Conservation (phyloP, 2,329 filamentous ascomycete species). For the Lasiodiplodia sp. region DNA sequence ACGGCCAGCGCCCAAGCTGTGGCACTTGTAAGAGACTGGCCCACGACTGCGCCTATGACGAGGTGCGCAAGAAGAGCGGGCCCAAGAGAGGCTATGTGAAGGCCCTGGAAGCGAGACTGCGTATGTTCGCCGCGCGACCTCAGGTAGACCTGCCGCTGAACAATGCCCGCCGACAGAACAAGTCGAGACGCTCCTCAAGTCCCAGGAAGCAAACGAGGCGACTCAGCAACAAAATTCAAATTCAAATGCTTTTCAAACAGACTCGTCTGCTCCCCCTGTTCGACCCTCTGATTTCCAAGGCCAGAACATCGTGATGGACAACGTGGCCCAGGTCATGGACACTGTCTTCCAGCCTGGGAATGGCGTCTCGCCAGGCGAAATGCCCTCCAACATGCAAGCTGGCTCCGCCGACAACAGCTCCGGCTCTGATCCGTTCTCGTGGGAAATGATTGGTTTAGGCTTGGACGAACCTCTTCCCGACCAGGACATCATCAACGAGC, state of each 20-base stretch:
- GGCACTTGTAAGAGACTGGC: constrained; percentile 87
- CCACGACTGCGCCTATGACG: constrained; percentile 89
- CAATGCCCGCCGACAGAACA: constrained; percentile 68
- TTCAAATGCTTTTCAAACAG: neutral
- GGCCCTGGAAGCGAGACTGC: constrained; percentile 87
- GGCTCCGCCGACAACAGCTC: constrained; percentile 4
- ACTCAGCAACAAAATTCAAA: constrained; percentile 32
- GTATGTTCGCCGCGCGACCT: constrained; percentile 60
- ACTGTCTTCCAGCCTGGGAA: neutral
- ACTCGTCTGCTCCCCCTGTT: neutral
- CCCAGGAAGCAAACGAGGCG: constrained; percentile 64
- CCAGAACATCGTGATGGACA: constrained; percentile 12
- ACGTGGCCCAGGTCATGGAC: constrained; percentile 14
- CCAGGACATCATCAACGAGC: constrained; percentile 81
- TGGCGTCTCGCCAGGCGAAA: neutral
- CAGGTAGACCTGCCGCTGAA: constrained; percentile 28
- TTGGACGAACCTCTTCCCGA: constrained; percentile 82
- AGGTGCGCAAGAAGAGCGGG: constrained; percentile 91
- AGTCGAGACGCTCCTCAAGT: constrained; percentile 89
- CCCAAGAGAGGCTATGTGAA: constrained; percentile 96
- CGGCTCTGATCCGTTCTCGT: constrained; percentile 60
- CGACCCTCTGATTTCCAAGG: constrained; percentile 13
- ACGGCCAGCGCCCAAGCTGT: constrained; percentile 83
- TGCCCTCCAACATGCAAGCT: neutral
- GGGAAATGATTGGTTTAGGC: constrained; percentile 86